Evolutionary conservation across 2,329 filamentous ascomycete species (phyloP).

Genomic region (Pseudogymnoascus sp.): DNA sequence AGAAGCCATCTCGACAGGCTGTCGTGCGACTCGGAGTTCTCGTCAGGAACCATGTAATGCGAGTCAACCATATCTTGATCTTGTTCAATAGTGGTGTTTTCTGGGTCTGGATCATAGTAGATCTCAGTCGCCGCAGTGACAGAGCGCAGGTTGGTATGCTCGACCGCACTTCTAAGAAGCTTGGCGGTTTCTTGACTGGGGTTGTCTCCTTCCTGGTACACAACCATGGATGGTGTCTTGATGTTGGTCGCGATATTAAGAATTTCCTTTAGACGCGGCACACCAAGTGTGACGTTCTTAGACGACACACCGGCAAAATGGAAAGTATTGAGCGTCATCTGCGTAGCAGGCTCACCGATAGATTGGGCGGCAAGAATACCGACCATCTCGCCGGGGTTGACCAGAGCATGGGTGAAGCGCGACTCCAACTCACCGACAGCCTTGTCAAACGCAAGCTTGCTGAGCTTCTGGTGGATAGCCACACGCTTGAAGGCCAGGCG

Average conservation of each 20-base stretch:
- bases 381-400: constrained; percentile 96
- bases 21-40: constrained; percentile 54
- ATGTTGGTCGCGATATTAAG: constrained; percentile 96
- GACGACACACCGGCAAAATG: constrained; percentile 99
- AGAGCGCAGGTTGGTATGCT: constrained; percentile 88
- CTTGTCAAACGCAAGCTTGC: constrained; percentile 87
- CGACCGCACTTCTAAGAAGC: constrained; percentile 77
- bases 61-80: constrained; percentile 94
- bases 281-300: constrained; percentile 99
- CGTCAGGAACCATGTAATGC: constrained; percentile 90
- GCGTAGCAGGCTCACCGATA: constrained; percentile 95
- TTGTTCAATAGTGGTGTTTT: constrained; percentile 75
- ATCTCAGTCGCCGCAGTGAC: constrained; percentile 91
- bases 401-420: constrained; percentile 77
- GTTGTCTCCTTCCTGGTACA: constrained; percentile 65
- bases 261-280: constrained; percentile 98
- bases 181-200: constrained; percentile 76
- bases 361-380: constrained; percentile 96
- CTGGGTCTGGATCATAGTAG: constrained; percentile 91
- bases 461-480: constrained; percentile 77
- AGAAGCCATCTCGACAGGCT: constrained; percentile 92
- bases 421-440: constrained; percentile 86
- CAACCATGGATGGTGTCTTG: constrained; percentile 96
- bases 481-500: constrained; percentile 89
- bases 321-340: constrained; percentile 99